phyloP scores from a whole-genome alignment of 2,329 filamentous ascomycete genomes.

The Penicillium freii region DNA sequence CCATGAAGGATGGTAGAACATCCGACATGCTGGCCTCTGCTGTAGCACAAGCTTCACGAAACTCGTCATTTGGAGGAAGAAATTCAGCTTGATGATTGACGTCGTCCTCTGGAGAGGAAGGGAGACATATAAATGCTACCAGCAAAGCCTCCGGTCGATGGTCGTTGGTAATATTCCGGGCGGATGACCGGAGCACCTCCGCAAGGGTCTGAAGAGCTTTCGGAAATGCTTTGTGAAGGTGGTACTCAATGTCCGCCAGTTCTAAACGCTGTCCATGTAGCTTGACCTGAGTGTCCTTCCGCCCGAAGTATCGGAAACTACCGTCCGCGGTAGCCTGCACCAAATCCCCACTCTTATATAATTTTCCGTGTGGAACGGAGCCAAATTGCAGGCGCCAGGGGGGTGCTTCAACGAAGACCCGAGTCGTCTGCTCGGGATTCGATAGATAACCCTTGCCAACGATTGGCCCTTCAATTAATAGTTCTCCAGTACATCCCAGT shows the following conservation, averaged over 20 bases:
- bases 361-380: no score
- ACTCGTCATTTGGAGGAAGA: not conserved
- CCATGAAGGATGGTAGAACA: not conserved
- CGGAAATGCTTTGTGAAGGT: not conserved
- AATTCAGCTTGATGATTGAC: not conserved
- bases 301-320: not conserved
- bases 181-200: not conserved
- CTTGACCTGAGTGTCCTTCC: constrained; percentile 1
- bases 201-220: not conserved
- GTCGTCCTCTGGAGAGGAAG: not conserved
- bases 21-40: not conserved
- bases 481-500: constrained; percentile 1
- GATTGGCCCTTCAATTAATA: constrained; percentile 1
- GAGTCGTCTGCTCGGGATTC: not conserved
- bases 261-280: not conserved
- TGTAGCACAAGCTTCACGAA: not conserved
- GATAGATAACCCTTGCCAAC: not conserved
- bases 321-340: not conserved
- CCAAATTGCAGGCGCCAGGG: not conserved
- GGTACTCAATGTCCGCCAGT: not conserved
- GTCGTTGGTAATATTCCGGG: not conserved
- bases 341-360: constrained; percentile 3
- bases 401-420: not conserved
- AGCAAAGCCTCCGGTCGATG: not conserved
- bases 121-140: not conserved